A percentile compares a stretch with the other conserved stretches of the same genome.
These are phyloP conservation scores for Neltuma alba DNA, from an alignment of 306 rosid species.

Conservation along the genomic window DNA sequence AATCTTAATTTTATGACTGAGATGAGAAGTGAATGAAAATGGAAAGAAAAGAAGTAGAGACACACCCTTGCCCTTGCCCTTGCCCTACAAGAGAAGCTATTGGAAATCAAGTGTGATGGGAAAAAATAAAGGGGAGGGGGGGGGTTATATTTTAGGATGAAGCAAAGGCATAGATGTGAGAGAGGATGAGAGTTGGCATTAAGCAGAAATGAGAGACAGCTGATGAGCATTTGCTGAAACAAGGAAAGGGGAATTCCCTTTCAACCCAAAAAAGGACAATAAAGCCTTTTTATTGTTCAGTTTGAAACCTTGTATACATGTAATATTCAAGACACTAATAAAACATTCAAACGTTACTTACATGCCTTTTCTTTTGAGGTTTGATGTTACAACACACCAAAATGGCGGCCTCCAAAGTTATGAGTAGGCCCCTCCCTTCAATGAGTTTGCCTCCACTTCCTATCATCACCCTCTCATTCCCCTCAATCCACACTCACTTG, in stretches of 20 bases:
- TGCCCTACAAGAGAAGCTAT: too few relatives aligned
- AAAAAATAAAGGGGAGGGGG: too few relatives aligned
- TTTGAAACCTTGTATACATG: too few relatives aligned
- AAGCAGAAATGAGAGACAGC: neutral
- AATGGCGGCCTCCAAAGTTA: neutral
- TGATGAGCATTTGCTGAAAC: neutral
- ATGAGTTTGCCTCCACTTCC: conserved; percentile 17
- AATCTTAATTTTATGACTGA: too few relatives aligned
- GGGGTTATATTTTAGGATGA: conserved; percentile 1
- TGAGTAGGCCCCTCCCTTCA: conserved; percentile 25
- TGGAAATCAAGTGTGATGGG: too few relatives aligned
- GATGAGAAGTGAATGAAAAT: too few relatives aligned
- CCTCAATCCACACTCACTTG: neutral
- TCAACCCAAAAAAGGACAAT: too few relatives aligned
- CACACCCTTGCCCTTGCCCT: too few relatives aligned
- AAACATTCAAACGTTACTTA: neutral
- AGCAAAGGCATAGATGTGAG: neutral
- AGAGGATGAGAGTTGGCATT: neutral
- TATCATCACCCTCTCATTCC: neutral
- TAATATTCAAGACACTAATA: too few relatives aligned
- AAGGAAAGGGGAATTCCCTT: conserved; percentile 39
- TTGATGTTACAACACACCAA: too few relatives aligned
- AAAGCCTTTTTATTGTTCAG: too few relatives aligned
- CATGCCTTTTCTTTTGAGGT: neutral
- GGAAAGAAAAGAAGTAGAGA: too few relatives aligned